Conservation (phyloP, 2,329 filamentous ascomycete species). For the Sporothrix euskadiensis region DNA sequence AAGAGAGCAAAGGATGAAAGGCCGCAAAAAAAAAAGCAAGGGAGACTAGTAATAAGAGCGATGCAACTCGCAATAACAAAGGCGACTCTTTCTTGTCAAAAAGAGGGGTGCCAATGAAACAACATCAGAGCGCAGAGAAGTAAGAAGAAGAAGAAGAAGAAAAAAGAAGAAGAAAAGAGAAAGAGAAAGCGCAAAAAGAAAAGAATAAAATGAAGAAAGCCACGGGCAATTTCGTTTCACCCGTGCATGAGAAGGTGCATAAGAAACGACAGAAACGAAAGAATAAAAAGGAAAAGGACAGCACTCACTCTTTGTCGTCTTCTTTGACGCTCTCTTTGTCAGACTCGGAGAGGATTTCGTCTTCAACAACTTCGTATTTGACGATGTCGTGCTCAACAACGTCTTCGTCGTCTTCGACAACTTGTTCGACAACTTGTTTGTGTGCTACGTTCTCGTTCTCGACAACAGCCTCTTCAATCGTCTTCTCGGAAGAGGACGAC, state of each 20-base stretch:
- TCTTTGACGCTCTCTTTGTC: neutral
- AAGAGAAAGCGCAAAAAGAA: neutral
- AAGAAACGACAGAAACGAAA: neutral
- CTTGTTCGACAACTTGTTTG: conserved; percentile 13
- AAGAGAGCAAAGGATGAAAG: neutral
- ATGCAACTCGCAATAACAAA: conserved; percentile 16
- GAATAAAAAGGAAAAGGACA: neutral
- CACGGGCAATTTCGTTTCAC: neutral
- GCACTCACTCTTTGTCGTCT: conserved; percentile 13
- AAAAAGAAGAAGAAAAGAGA: neutral
- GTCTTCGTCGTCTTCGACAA: neutral
- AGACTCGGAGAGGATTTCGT: neutral
- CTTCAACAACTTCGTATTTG: neutral
- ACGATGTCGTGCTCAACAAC: conserved; percentile 11
- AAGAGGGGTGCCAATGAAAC: conserved; percentile 13
- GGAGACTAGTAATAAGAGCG: neutral
- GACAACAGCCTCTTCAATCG: neutral
- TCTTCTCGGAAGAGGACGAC: conserved; percentile 21
- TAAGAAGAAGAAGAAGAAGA: too few relatives aligned
- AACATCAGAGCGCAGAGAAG: conserved; percentile 5
- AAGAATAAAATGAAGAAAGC: neutral
- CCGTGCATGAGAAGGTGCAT: neutral
- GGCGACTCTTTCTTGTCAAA: neutral
- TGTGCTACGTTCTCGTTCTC: neutral
- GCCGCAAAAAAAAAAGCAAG: neutral